Conservation (phyloP, 2,329 filamentous ascomycete genomes). For the Fusarium sp. region DNA sequence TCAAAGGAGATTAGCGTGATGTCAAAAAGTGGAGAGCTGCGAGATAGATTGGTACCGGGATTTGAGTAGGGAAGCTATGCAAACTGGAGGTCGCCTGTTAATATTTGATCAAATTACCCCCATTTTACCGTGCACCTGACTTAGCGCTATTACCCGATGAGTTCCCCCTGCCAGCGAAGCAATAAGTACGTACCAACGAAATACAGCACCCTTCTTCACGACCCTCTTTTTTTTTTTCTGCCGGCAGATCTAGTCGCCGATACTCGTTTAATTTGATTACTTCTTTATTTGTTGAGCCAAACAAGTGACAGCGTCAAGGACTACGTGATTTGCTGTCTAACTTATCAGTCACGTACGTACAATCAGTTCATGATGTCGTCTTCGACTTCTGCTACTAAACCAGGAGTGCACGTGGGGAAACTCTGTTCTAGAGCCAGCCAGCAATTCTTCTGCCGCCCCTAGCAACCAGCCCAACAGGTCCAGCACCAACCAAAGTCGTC, state of each 20-base stretch:
- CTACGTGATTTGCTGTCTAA: neutral
- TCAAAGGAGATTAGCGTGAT: constrained; percentile 25
- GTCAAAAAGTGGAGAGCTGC: constrained; percentile 33
- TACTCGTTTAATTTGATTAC: neutral
- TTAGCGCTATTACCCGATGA: constrained; percentile 31
- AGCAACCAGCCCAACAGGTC: constrained; percentile 26
- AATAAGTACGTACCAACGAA: constrained; percentile 17
- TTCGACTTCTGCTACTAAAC: constrained; percentile 17
- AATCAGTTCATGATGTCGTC: constrained; percentile 7
- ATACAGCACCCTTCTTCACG: neutral
- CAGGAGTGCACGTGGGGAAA: constrained; percentile 26
- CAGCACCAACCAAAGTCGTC: constrained; percentile 30
- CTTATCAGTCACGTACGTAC: neutral
- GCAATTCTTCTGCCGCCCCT: constrained; percentile 34
- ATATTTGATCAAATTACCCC: constrained; percentile 24
- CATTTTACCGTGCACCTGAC: constrained; percentile 38
- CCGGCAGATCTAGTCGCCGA: constrained; percentile 8
- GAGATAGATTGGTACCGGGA: constrained; percentile 41
- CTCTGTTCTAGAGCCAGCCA: constrained; percentile 26
- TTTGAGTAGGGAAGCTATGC: too few relatives aligned
- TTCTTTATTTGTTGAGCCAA: neutral
- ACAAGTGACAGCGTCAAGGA: neutral
- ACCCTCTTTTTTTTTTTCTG: constrained; percentile 1
- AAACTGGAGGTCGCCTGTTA: constrained; percentile 16
- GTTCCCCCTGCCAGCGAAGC: constrained; percentile 16